Conservation (phyloP, 2,329 filamentous ascomycete species). For the Ramularia collo-cygni region DNA sequence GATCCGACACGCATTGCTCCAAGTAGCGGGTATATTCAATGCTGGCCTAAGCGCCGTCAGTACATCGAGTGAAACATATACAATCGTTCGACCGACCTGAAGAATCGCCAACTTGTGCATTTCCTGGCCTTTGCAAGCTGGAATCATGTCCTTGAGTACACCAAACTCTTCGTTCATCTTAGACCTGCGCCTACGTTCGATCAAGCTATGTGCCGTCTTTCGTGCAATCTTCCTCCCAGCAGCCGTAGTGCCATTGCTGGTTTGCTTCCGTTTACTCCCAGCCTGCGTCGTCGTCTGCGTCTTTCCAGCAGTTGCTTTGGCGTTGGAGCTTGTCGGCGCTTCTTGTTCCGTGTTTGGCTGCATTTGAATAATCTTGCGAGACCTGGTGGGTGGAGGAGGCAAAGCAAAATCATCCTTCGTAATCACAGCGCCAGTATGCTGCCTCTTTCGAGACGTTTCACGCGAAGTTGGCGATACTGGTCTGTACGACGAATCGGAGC, state of each 20-base stretch:
- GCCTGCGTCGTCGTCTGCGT: slow-evolving; percentile 18
- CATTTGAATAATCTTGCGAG: slow-evolving; percentile 98
- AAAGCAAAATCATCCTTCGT: slow-evolving; percentile 65
- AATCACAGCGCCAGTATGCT: slow-evolving; percentile 16
- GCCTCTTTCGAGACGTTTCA: slow-evolving; percentile 17
- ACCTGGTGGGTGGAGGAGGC: slow-evolving; percentile 84
- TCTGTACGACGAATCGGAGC: slow-evolving; percentile 47
- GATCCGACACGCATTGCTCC: slow-evolving; percentile 74
- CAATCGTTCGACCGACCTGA: slow-evolving; percentile 54
- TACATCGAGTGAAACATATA: neutral
- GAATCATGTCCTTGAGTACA: slow-evolving; percentile 89
- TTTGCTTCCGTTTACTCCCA: slow-evolving; percentile 67
- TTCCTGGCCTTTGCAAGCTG: slow-evolving; percentile 83
- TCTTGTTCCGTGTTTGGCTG: slow-evolving; percentile 52
- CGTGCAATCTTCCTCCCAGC: slow-evolving; percentile 91
- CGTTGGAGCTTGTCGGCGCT: slow-evolving; percentile 3
- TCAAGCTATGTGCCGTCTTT: slow-evolving; percentile 93
- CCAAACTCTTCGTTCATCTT: slow-evolving; percentile 99
- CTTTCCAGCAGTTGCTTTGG: slow-evolving; percentile 14
- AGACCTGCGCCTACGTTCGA: slow-evolving; percentile 78
- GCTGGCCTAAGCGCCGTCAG: slow-evolving; percentile 57
- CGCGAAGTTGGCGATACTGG: slow-evolving; percentile 39
- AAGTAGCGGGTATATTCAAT: slow-evolving; percentile 96
- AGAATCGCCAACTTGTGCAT: slow-evolving; percentile 98
- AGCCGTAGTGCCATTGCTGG: slow-evolving; percentile 62